Base-by-base conservation (phyloP, 345 rosid species). In the Murraya paniculata region DNA sequence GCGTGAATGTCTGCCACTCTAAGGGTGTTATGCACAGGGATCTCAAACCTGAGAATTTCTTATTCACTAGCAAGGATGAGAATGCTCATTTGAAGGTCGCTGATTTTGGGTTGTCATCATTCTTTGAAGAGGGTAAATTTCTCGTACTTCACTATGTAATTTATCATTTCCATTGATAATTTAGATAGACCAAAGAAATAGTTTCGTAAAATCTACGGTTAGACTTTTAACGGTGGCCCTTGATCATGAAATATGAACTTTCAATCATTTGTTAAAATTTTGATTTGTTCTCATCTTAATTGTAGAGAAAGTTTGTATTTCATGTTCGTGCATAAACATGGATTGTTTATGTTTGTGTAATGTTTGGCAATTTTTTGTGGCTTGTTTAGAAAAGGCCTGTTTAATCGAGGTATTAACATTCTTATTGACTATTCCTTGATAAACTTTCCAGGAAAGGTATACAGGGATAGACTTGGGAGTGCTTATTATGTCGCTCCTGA, bases 401-500 rank as follows among this genome's bases (percentile, higher is more conserved):
- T 45, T 45, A 45, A 3, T 11, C 4, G 11, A 11, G 50, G 1
- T 45, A 11, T 13, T 45, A 45, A 3, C 18, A 45, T 45, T 45
- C 50, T 27, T 21, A 7, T 36, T 11, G 39, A 39, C 55, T 61
- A 33, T 68, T 36, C 64, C 33, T 13, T 71, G 59, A 25, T 33
- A 65, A 45, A 39, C 57, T 85, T 75, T 68, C 73, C 89, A 94
- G 95, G 96, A 27, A 92, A 84, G 84, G 87, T 77, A 22, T 94
- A 90, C 77, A 85, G 77, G 72, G 93, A 91, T 79, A 90, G 90
- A 19, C 96, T 92, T 2, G 96, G 94, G 64, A 94, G 96, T 80
- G 94, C 97, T 24, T 94, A 94, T 77, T 94, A 94, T 77, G 94
- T 94, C 58, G 94, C 98, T 81, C 98, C 98, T 66, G 97, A 94